Evolutionary conservation across 1,284 basidiomycete genomes (phyloP), one percentile per base, ranked within the genome.

Genomic region (Inonotus hispidus): DNA sequence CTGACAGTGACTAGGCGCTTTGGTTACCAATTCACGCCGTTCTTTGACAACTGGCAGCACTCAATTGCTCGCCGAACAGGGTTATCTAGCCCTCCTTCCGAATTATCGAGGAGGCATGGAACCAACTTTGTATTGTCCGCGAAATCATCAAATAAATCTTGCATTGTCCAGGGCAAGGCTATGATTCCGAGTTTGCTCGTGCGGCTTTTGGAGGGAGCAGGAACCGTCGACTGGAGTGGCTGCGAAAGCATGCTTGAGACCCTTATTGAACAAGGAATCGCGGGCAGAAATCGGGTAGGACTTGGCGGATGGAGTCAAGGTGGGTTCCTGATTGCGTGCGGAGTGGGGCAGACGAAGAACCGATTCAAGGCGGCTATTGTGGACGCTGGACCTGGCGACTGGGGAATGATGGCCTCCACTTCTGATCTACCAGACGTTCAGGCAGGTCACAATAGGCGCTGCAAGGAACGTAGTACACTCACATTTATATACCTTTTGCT

Each of bases 291-390:
- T 21, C 58, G 61, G 19, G 54, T 66, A n/a, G 66, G 64, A 11
- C 60, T 67, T 32, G 61, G 63, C 10, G 66, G 66, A 11, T 67
- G 66, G 66, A 67, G 66, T 53, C 57, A 62, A 41, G 66, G 66
- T 3, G 66, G 66, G 11, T 66, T 65, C 52, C 53, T 67, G 49
- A 64, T 63, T 3, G 66, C 66, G 2, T 67, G 66, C 61, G 66
- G 66, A n/a, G 61, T 65, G 37, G 47, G 59, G 32, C 58, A 61
- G 25, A 66, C 65, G 19, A 60, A 60, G 29, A 67, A 66, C 23
- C 56, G 59, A 19, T 67, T 66, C 56, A 64, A 64, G 45, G 65
- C 65, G 21, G 66, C 50, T 13, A 56, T 66, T 3, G 63, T 66
- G 63, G 65, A 61, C 23, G 65, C 63, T 6, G 66, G 66, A 3